A percentile compares a stretch with the other conserved stretches of the same genome.
Evolutionary conservation across 1,284 basidiomycete species (phyloP).

Genomic region (Cryptococcus sp.): DNA sequence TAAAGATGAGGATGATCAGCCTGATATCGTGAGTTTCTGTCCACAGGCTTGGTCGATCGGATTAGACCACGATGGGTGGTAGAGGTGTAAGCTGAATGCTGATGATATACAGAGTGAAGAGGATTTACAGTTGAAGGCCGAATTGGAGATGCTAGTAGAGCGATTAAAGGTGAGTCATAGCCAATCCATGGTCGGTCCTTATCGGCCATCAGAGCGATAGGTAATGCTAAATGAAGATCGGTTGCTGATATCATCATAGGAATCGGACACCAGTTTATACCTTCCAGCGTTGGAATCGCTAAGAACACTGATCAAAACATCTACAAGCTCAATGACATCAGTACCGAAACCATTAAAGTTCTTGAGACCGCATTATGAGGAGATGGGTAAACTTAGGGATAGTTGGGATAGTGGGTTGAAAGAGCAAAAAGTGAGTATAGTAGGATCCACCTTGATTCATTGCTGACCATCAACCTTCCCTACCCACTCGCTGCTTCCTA

Average conservation of each 20-base stretch:
- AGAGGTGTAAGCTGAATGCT: background rate
- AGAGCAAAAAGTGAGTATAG: constrained; percentile 66
- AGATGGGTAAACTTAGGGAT: constrained; percentile 75
- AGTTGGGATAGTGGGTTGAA: constrained; percentile 62
- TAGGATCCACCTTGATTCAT: background rate
- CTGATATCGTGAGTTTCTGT: constrained; percentile 68
- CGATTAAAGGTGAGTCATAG: constrained; percentile 67
- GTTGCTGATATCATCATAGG: constrained; percentile 53
- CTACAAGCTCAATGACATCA: constrained; percentile 99
- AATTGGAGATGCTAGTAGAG: constrained; percentile 97
- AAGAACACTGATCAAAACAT: constrained; percentile 88
- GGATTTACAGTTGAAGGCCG: constrained; percentile 87
- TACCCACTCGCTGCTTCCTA: background rate
- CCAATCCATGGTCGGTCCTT: background rate
- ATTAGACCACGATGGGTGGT: too few species aligned
- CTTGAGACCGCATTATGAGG: constrained; percentile 89
- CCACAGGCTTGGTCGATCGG: background rate
- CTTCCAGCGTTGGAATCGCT: constrained; percentile 89
- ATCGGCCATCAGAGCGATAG: background rate
- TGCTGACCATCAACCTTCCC: background rate
- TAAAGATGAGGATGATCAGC: constrained; percentile 55
- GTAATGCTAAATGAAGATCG: background rate
- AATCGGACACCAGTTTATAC: constrained; percentile 79
- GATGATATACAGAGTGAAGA: constrained; percentile 71
- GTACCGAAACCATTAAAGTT: constrained; percentile 99